phyloP scores from a whole-genome alignment of 1,284 basidiomycete genomes.

The Cystobasidium slooffiae region DNA sequence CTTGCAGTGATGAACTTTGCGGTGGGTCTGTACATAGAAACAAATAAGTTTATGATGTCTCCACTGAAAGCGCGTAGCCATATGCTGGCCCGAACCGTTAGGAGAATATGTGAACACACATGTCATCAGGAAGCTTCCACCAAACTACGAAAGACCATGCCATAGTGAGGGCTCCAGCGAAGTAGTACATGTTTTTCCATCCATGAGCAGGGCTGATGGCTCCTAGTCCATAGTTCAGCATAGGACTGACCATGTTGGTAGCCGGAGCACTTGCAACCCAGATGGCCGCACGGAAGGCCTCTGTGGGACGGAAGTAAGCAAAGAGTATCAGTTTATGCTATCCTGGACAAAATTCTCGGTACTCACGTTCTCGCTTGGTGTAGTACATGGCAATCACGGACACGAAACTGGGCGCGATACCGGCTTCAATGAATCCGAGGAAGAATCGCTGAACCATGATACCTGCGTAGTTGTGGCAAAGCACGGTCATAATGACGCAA shows the following conservation, averaged over 20 bases:
- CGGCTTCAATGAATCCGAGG: conserved; percentile 38
- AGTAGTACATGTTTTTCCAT: conserved; percentile 36
- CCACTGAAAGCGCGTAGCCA: too few relatives aligned
- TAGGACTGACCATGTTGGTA: conserved; percentile 35
- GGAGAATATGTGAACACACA: too few relatives aligned
- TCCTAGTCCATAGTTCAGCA: conserved; percentile 33
- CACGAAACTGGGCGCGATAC: conserved; percentile 30
- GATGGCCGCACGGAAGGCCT: conserved; percentile 26
- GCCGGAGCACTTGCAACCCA: conserved; percentile 32
- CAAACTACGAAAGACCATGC: conserved; percentile 29
- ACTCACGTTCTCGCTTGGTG: conserved; percentile 38
- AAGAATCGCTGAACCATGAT: conserved; percentile 36
- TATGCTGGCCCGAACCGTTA: too few relatives aligned
- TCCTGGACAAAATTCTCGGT: neutral
- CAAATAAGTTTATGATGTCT: too few relatives aligned
- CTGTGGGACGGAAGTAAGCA: neutral
- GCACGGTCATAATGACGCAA: conserved; percentile 5
- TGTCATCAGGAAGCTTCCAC: conserved; percentile 33
- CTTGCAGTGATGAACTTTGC: conserved; percentile 28
- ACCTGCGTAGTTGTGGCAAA: conserved; percentile 28
- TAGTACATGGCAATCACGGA: conserved; percentile 28
- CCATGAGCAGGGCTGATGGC: conserved; percentile 22
- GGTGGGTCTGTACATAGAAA: too few relatives aligned
- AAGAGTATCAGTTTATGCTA: too few relatives aligned
- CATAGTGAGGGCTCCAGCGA: conserved; percentile 31